Conservation (phyloP, 2,329 filamentous ascomycete species). For the Phaeosphaeriaceae sp. region DNA sequence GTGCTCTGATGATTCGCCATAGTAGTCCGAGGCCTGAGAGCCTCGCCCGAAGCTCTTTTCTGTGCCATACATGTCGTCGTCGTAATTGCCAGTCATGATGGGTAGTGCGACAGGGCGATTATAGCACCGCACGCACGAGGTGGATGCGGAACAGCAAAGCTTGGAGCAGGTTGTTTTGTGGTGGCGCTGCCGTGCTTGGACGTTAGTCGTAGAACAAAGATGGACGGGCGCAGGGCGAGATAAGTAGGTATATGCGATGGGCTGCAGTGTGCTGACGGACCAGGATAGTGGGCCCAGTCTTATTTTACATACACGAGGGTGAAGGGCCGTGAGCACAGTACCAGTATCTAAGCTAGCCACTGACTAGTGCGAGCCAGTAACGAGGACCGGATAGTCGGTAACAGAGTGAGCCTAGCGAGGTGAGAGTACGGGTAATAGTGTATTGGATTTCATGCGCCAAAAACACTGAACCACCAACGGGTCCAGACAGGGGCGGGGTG, state of each 20-base stretch:
- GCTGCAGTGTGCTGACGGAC: constrained; percentile 6
- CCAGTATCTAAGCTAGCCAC: too few species aligned
- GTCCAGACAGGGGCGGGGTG: not conserved
- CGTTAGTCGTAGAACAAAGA: not conserved
- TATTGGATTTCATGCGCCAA: too few species aligned
- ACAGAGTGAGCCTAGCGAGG: too few species aligned
- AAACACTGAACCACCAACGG: too few species aligned
- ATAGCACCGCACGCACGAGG: constrained; percentile 5
- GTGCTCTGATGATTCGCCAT: constrained; percentile 46
- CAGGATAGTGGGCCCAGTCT: constrained; percentile 8
- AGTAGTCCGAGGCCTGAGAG: constrained; percentile 45
- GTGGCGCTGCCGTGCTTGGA: not conserved
- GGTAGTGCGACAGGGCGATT: constrained; percentile 7
- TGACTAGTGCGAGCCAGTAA: constrained; percentile 1
- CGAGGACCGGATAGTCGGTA: too few species aligned
- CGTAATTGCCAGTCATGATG: constrained; percentile 32
- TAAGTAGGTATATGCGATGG: not conserved
- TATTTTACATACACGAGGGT: constrained; percentile 9
- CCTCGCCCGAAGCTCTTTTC: constrained; percentile 49
- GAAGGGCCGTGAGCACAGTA: constrained; percentile 3
- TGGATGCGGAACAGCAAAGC: constrained; percentile 28
- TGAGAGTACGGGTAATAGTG: too few species aligned
- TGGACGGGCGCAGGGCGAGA: not conserved
- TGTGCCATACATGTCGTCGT: constrained; percentile 46
- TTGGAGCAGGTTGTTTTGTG: constrained; percentile 4